These are phyloP conservation scores for Cladophialophora immunda DNA, from an alignment of 2,329 filamentous ascomycete species.

Conservation along the genomic window DNA sequence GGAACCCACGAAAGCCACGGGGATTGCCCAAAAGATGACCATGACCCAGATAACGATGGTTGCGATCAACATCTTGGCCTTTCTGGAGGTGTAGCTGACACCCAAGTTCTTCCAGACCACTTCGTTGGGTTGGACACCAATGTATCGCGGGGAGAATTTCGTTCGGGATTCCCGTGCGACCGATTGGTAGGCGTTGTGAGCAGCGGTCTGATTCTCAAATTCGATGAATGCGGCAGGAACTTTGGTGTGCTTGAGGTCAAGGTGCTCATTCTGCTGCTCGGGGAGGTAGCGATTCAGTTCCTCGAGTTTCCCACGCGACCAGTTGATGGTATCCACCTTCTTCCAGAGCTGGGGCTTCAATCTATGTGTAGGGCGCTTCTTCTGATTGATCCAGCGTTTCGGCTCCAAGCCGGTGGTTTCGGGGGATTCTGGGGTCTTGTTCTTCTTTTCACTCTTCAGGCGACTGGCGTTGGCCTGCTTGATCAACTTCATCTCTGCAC, in stretches of 20 bases:
- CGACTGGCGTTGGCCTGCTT: constrained; percentile 77
- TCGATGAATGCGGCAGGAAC: constrained; percentile 87
- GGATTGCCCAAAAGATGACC: constrained; percentile 86
- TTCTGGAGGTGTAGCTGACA: constrained; percentile 66
- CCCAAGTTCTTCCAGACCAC: constrained; percentile 88
- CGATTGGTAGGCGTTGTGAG: constrained; percentile 81
- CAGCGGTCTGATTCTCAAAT: constrained; percentile 80
- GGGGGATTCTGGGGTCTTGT: constrained; percentile 61
- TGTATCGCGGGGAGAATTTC: constrained; percentile 88
- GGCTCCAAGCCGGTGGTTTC: constrained; percentile 55
- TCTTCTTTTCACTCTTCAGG: constrained; percentile 62
- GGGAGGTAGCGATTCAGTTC: constrained; percentile 76
- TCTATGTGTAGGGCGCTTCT: constrained; percentile 78
- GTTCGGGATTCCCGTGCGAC: constrained; percentile 59
- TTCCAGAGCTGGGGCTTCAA: constrained; percentile 72
- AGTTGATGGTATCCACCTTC: constrained; percentile 57
- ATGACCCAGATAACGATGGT: constrained; percentile 75
- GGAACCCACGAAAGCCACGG: constrained; percentile 80
- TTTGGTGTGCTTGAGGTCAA: constrained; percentile 69
- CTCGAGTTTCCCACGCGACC: constrained; percentile 77
- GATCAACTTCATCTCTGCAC: constrained; percentile 85
- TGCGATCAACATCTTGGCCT: constrained; percentile 74
- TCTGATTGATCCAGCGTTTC: constrained; percentile 66
- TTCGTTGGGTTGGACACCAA: constrained; percentile 82
- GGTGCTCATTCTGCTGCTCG: constrained; percentile 69